Conservation (phyloP, 176 grass and related monocot genomes). For the Carex myosuroides region DNA sequence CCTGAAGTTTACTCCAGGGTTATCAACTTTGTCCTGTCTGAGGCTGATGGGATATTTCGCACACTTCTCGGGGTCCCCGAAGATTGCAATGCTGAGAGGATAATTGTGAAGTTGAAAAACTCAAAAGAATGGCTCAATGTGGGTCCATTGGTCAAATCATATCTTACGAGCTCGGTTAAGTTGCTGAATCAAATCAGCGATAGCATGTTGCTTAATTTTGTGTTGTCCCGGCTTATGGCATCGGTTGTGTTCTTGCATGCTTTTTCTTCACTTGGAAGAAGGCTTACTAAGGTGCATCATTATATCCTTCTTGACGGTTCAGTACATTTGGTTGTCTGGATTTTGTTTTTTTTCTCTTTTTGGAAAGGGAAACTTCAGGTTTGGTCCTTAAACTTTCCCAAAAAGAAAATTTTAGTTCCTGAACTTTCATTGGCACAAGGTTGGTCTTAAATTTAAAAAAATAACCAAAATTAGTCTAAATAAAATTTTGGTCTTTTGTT, state of each 20-base stretch:
- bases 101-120: slow-evolving; percentile 46
- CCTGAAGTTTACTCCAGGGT: slow-evolving; percentile 57
- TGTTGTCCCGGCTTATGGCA: slow-evolving; percentile 32
- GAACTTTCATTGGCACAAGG: background rate
- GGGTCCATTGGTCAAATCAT: slow-evolving; percentile 66
- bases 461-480: background rate
- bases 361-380: background rate
- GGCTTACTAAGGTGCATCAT: slow-evolving; percentile 73
- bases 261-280: slow-evolving; percentile 50
- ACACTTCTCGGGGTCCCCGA: slow-evolving; percentile 57
- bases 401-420: background rate
- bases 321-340: background rate
- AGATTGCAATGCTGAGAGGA: slow-evolving; percentile 40
- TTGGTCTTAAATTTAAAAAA: background rate
- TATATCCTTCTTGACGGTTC: background rate
- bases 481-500: background rate
- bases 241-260: slow-evolving; percentile 43
- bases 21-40: slow-evolving; percentile 59
- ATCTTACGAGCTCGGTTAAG: slow-evolving; percentile 53
- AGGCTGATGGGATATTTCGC: slow-evolving; percentile 52
- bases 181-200: slow-evolving; percentile 81
- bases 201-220: slow-evolving; percentile 43
- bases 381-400: background rate
- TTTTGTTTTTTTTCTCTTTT: background rate
- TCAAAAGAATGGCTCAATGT: slow-evolving; percentile 49